Conservation (phyloP, 1,139 yeast genomes). For the Suhomyces bribrorum region DNA sequence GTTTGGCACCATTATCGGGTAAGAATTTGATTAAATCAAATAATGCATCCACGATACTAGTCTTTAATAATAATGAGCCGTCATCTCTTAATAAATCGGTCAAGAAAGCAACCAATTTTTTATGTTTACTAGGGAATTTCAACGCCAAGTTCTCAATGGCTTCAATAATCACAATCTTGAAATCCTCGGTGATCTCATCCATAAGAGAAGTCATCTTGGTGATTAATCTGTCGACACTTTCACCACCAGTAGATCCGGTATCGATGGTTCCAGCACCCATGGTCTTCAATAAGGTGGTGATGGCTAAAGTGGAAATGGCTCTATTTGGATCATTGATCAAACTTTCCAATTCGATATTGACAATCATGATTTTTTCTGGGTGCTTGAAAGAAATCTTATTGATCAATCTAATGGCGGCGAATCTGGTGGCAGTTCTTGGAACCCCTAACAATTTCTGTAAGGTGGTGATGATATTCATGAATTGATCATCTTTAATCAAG, state of each 20-base stretch:
- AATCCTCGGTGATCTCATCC: slow-evolving; percentile 94
- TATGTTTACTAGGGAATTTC: slow-evolving; percentile 90
- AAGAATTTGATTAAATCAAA: slow-evolving; percentile 87
- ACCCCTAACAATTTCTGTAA: slow-evolving; percentile 80
- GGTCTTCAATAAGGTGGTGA: slow-evolving; percentile 91
- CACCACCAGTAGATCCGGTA: slow-evolving; percentile 40
- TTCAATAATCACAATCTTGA: slow-evolving; percentile 90
- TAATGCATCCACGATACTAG: slow-evolving; percentile 86
- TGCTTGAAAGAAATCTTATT: slow-evolving; percentile 80
- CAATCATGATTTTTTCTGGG: slow-evolving; percentile 74
- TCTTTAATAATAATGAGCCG: slow-evolving; percentile 83
- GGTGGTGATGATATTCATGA: slow-evolving; percentile 63
- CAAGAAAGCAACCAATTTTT: slow-evolving; percentile 77
- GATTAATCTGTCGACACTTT: slow-evolving; percentile 86
- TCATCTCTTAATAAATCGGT: slow-evolving; percentile 87
- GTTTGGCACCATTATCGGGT: slow-evolving; percentile 74
- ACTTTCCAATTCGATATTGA: slow-evolving; percentile 77
- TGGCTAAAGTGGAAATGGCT: slow-evolving; percentile 97
- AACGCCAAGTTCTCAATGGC: slow-evolving; percentile 90
- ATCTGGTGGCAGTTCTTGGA: slow-evolving; percentile 87
- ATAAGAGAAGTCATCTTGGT: slow-evolving; percentile 84
- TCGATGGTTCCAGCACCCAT: slow-evolving; percentile 69
- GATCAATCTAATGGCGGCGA: slow-evolving; percentile 89
- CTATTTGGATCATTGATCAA: slow-evolving; percentile 87
- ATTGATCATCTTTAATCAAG: slow-evolving; percentile 61